Evolutionary conservation across 1,284 basidiomycete genomes (phyloP).

Genomic region (Trichosporon ovoides): DNA sequence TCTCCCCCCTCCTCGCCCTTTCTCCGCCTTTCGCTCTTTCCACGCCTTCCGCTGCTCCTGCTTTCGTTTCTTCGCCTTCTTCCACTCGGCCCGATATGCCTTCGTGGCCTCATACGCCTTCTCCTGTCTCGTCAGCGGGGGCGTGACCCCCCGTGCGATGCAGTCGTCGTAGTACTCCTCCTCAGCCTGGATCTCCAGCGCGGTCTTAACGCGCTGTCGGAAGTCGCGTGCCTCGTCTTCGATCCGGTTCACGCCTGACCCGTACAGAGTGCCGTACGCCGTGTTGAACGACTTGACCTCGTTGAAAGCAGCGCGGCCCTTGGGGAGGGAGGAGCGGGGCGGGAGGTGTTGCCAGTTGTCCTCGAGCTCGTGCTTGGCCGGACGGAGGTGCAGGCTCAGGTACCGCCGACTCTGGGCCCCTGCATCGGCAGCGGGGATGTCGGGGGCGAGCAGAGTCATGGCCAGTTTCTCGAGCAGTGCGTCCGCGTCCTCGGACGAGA

Average conservation of each 20-base stretch:
- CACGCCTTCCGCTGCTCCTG: slow-evolving; percentile 1
- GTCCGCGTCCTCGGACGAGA: slow-evolving; percentile 20
- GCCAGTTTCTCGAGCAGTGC: slow-evolving; percentile 26
- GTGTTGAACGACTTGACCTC: slow-evolving; percentile 16
- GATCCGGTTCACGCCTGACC: slow-evolving; percentile 17
- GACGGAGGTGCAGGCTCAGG: slow-evolving; percentile 19
- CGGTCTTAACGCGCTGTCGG: slow-evolving; percentile 3
- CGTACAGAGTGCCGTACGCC: slow-evolving; percentile 32
- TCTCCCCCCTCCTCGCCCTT: too few relatives aligned
- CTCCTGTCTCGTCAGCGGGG: slow-evolving; percentile 12
- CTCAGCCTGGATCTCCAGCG: slow-evolving; percentile 13
- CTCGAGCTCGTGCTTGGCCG: slow-evolving; percentile 12
- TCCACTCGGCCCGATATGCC: background rate
- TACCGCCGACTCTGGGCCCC: background rate
- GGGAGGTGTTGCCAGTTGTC: slow-evolving; percentile 10
- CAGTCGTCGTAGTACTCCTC: slow-evolving; percentile 9
- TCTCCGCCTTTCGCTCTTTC: background rate
- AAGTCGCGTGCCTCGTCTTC: slow-evolving; percentile 9
- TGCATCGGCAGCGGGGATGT: background rate
- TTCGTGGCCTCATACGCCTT: slow-evolving; percentile 6
- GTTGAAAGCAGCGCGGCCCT: background rate
- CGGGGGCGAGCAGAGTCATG: slow-evolving; percentile 24
- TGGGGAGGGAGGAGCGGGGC: background rate
- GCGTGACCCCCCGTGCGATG: slow-evolving; percentile 4
- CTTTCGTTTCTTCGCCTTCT: too few relatives aligned